Percentiles rank a stretch among this genome's conserved stretches.
These are phyloP conservation scores for Cystoderma amianthinum DNA, from an alignment of 768 basidiomycete genomes.

Conservation along the genomic window DNA sequence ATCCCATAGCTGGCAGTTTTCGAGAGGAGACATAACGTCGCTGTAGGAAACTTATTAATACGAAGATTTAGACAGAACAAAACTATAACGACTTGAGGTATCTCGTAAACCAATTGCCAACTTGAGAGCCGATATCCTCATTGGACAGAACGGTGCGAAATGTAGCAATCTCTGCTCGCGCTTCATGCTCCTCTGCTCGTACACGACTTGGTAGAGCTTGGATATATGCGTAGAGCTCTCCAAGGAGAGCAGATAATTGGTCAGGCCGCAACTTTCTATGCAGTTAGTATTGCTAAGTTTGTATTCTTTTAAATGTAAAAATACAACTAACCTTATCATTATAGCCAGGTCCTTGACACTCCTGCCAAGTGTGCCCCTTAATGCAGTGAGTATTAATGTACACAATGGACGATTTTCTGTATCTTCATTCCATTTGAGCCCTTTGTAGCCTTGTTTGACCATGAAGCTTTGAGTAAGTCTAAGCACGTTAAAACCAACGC, in stretches of 20 bases:
- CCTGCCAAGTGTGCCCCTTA: conserved; percentile 35
- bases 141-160: conserved; percentile 13
- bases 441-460: conserved; percentile 33
- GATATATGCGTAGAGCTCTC: conserved; percentile 21
- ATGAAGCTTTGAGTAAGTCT: conserved; percentile 36
- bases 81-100: conserved; percentile 9
- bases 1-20: conserved; percentile 53
- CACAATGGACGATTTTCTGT: conserved; percentile 12
- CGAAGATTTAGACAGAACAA: background rate
- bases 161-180: conserved; percentile 11
- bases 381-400: conserved; percentile 35
- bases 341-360: conserved; percentile 37
- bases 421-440: conserved; percentile 20
- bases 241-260: conserved; percentile 28
- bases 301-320: too few species aligned
- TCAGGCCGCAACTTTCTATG: conserved; percentile 30
- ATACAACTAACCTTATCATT: conserved; percentile 44
- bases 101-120: conserved; percentile 55
- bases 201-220: conserved; percentile 12
- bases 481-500: conserved; percentile 43
- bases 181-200: conserved; percentile 24
- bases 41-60: conserved; percentile 20
- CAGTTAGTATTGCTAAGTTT: background rate
- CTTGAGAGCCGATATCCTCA: conserved; percentile 12
- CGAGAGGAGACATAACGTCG: conserved; percentile 34